A percentile compares a stretch with the other conserved stretches of the same genome.
phyloP scores from a whole-genome alignment of 306 rosid species.

The Sesbania bispinosa region DNA sequence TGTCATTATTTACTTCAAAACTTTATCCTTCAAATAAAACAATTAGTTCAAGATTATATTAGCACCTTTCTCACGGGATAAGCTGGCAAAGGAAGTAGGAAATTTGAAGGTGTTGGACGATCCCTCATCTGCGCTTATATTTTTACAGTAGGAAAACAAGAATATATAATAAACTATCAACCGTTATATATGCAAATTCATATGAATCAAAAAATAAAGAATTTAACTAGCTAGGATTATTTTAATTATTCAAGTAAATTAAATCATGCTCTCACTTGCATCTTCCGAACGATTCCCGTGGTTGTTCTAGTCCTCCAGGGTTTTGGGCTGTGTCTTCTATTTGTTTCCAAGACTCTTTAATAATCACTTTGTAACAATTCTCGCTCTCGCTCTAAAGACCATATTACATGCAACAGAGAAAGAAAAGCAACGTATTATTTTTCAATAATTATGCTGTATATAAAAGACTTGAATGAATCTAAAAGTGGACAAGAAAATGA shows the following conservation, averaged over 20 bases:
- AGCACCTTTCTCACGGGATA: constrained; percentile 75
- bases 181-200: too few species aligned
- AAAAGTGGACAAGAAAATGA: too few species aligned
- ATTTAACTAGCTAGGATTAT: too few species aligned
- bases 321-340: constrained; percentile 32
- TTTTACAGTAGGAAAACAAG: too few species aligned
- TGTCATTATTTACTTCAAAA: too few species aligned
- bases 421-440: background rate
- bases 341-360: constrained; percentile 57
- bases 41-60: too few species aligned
- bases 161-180: background rate
- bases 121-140: too few species aligned
- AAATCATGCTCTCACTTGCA: constrained; percentile 53
- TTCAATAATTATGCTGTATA: background rate
- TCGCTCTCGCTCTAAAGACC: constrained; percentile 91
- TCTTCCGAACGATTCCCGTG: constrained; percentile 54
- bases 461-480: too few species aligned
- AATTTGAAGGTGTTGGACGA: constrained; percentile 82
- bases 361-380: constrained; percentile 71
- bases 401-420: background rate
- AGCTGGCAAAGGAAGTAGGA: constrained; percentile 69
- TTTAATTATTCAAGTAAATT: too few species aligned
- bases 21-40: too few species aligned
- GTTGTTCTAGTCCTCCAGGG: constrained; percentile 39
- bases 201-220: too few species aligned